Evolutionary conservation across 208 protist genomes (phyloP), one percentile per base, ranked within the genome.

Genomic region (Naegleria gruberi): DNA sequence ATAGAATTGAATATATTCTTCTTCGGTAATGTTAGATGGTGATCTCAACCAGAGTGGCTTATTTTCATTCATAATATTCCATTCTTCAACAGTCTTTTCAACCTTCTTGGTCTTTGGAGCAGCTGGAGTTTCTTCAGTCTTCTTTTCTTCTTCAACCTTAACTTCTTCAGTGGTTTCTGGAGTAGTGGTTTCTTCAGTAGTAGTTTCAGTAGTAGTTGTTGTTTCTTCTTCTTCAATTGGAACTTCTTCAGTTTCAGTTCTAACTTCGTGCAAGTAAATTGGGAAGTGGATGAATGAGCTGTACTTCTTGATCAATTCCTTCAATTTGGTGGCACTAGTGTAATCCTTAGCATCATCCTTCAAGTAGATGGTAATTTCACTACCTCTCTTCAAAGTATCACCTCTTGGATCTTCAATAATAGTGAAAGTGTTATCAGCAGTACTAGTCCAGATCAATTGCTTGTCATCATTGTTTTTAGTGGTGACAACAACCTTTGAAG

Each of bases 281-380:
- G 98, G 98, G 93, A 99, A 99, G 91, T 99, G 95, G 90, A 99
- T 99, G 94, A 99, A 99, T 95, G 99, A 97, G 88, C 96, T 99
- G 97, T 99, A 99, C 90, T 99, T 97, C 89, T 97, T 96, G 51
- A 99, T 95, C 15, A 98, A 94, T 30, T 96, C 92, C 87, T 96
- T 94, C 40, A 99, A 92, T 43, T 94, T 94, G 40, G 96, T 92
- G 44, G 93, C 93, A 43, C 98, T 93, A n/a, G 99, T 92, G 93
- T 97, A 99, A 93, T 99, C 96, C n/a, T 95, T 84, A 4, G 95
- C 95, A 85, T 99, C 98, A 19, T 98, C 95, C 94, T 99, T 99
- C 47, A 99, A 92, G 65, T 98, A 94, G n/a, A 99, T 94, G 44
- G 93, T 96, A 82, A 99, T 97, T 89, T 96, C 93, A 42, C 99